Base-by-base conservation (phyloP, 2,329 filamentous ascomycete genomes). In the Ophiostoma piceae region DNA sequence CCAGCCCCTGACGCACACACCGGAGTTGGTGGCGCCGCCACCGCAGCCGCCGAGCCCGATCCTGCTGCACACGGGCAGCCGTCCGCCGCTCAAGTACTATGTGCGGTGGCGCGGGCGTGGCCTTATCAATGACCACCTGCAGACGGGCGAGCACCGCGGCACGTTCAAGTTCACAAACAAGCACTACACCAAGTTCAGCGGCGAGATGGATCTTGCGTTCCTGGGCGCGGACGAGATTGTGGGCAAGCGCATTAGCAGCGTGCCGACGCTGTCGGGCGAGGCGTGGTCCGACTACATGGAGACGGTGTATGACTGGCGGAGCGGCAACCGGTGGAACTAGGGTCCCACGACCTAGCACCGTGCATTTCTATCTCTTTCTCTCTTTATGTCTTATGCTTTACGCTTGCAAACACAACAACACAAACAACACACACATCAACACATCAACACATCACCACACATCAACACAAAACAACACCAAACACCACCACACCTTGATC, bases 251-350 rank as follows among this genome's bases (percentile, higher is more conserved):
- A 68, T 74, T 22, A 74, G 71, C 1, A 69, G 73, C 66, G 72
- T 73, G 41, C 71, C 73, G 5, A 71, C 69, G 26, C 39, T 72
- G 41, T 72, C 66, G 1, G 51, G 69, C 41, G 70, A 70, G 29
- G 72, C 71, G 7, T 76, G 76, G 76, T 73, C 70, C 22, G 73
- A 74, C 64, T 76, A 74, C 51, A 72, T 75, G 11, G 73, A 76
- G 47, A 73, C 71, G 1, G 73, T 72, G 3, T 74, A 74, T 67
- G 74, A 74, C 71, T 74, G 71, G 71, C 73, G 71, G 1, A 69
- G 73, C 12, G 67, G 70, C 4, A 71, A 70, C 39, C 72, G 73
- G 2, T 74, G 73, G 73, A 65, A 39, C 19, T 65, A 65, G 35
- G 11, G 3, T n/a, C 51, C 43, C 5, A n/a, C 14, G 19, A 41